A percentile compares a stretch with the other conserved stretches of the same genome.
Conservation (phyloP, 306 rosid genomes). For the Morella rubra region DNA sequence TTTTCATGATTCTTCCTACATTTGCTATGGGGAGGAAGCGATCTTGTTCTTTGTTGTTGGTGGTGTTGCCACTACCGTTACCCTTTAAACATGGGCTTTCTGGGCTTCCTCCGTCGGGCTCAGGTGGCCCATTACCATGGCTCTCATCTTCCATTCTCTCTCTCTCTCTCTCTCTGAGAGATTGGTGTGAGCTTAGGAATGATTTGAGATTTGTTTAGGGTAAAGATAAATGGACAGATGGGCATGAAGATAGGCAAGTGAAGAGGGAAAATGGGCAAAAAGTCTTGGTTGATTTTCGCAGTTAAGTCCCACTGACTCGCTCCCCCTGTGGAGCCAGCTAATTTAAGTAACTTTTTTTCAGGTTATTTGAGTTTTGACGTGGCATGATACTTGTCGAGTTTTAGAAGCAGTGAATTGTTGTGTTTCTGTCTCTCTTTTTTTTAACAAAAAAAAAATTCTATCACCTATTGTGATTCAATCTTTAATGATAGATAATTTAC, state of each 20-base stretch:
- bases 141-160: conserved; percentile 46
- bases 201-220: conserved; percentile 22
- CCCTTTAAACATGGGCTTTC: conserved; percentile 44
- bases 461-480: not conserved
- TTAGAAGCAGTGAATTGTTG: not conserved
- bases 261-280: conserved; percentile 27
- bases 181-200: conserved; percentile 16
- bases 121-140: conserved; percentile 39
- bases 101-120: conserved; percentile 40
- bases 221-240: conserved; percentile 31
- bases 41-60: conserved; percentile 58
- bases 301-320: conserved; percentile 52
- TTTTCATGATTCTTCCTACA: conserved; percentile 75
- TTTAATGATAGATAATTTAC: not conserved
- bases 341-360: conserved; percentile 28
- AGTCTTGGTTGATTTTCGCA: conserved; percentile 22
- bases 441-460: not conserved
- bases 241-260: conserved; percentile 47
- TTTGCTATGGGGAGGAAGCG: conserved; percentile 73
- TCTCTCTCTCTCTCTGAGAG: conserved; percentile 15
- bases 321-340: conserved; percentile 32
- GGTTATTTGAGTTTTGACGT: not conserved
- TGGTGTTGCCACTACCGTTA: not conserved
- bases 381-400: not conserved
- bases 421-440: not conserved